Conservation (phyloP, 2,329 filamentous ascomycete species). For the Talaromyces albobiverticillius region DNA sequence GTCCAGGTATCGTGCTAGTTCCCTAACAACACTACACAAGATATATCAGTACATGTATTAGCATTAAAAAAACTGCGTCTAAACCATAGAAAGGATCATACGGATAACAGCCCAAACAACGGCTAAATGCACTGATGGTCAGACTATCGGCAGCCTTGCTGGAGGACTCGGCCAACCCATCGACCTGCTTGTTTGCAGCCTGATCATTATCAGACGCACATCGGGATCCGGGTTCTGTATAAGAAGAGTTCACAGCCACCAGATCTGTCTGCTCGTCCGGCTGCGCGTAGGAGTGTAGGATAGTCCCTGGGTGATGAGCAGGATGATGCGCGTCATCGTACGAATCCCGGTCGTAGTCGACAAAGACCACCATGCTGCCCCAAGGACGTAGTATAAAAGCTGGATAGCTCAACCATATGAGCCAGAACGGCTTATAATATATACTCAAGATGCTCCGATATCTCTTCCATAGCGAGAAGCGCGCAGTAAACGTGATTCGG, state of each 20-base stretch:
- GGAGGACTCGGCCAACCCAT: conserved; percentile 10
- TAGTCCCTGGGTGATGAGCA: conserved; percentile 16
- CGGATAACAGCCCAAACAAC: conserved; percentile 49
- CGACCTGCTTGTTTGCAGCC: conserved; percentile 3
- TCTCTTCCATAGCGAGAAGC: neutral
- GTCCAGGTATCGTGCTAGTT: conserved; percentile 75
- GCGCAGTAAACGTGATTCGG: neutral
- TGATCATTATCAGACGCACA: neutral
- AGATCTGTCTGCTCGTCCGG: conserved; percentile 17
- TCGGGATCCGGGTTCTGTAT: neutral
- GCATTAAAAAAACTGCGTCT: conserved; percentile 8
- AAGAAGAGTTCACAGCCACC: neutral
- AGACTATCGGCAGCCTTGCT: conserved; percentile 14
- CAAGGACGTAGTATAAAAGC: conserved; percentile 12
- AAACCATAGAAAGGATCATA: conserved; percentile 28
- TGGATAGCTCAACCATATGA: conserved; percentile 12
- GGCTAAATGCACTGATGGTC: conserved; percentile 38
- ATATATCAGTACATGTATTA: conserved; percentile 18
- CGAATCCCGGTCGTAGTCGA: conserved; percentile 43
- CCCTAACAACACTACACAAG: conserved; percentile 65
- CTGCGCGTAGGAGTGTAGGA: conserved; percentile 18
- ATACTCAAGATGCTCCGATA: neutral
- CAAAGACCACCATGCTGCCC: conserved; percentile 48
- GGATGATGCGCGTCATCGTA: conserved; percentile 26
- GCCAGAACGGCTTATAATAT: neutral